Percentiles rank a stretch among this genome's conserved stretches.
These are phyloP conservation scores for Chaetomium sp. DNA, from an alignment of 2,329 filamentous ascomycete genomes.

Conservation along the genomic window DNA sequence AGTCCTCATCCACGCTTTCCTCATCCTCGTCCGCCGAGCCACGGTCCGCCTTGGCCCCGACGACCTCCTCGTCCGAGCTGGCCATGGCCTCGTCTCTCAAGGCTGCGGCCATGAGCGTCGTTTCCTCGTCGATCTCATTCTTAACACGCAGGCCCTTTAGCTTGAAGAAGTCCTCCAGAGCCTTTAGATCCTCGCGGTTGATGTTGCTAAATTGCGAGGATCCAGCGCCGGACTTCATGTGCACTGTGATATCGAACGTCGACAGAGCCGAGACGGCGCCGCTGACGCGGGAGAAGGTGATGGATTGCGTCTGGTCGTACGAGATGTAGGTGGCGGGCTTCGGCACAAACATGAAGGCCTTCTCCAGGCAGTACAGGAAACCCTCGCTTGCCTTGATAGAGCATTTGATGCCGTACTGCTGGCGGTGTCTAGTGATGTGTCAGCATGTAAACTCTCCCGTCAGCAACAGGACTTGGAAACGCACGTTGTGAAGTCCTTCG, in stretches of 20 bases:
- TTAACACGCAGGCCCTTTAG: conserved; percentile 92
- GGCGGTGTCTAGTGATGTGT: conserved; percentile 66
- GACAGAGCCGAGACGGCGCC: conserved; percentile 91
- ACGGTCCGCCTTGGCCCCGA: conserved; percentile 69
- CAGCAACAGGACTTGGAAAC: conserved; percentile 32
- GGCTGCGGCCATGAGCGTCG: conserved; percentile 75
- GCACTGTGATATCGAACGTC: conserved; percentile 95
- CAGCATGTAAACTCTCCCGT: background rate
- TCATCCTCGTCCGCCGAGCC: conserved; percentile 95
- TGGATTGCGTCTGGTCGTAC: conserved; percentile 86
- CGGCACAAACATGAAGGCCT: conserved; percentile 98
- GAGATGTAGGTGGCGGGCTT: conserved; percentile 97
- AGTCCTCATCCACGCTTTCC: conserved; percentile 95
- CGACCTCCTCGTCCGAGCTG: conserved; percentile 81
- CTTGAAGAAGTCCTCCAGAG: conserved; percentile 97
- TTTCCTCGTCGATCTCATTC: conserved; percentile 98
- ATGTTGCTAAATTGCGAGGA: conserved; percentile 99
- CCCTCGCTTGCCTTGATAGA: conserved; percentile 99
- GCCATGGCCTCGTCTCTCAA: conserved; percentile 82
- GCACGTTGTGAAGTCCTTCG: conserved; percentile 86
- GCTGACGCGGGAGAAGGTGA: conserved; percentile 94
- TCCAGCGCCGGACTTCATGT: conserved; percentile 80
- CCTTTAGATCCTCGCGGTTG: conserved; percentile 95
- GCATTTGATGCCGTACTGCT: conserved; percentile 95
- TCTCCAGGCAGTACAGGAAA: conserved; percentile 94